Evolutionary conservation across 73 alveolate genomes (phyloP).

Genomic region (Paramecium biaurelia): DNA sequence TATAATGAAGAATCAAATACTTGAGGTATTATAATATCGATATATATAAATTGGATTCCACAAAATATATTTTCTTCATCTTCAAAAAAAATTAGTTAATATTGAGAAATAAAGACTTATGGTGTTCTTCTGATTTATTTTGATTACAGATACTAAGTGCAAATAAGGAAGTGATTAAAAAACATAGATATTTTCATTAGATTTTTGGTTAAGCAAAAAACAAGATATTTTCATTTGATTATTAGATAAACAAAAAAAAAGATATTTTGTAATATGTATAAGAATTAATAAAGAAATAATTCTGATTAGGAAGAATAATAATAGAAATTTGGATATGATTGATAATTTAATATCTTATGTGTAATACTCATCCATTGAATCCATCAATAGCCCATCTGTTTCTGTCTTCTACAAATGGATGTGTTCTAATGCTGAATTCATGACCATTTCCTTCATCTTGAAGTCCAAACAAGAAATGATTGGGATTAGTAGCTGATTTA

Average conservation of each 20-base stretch:
- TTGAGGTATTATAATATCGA: too few relatives aligned
- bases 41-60: too few relatives aligned
- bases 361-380: background rate
- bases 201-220: too few relatives aligned
- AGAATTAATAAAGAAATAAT: background rate
- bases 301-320: background rate
- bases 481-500: conserved; percentile 7
- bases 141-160: too few relatives aligned
- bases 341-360: background rate
- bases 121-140: too few relatives aligned
- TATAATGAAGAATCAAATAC: too few relatives aligned
- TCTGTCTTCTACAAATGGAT: conserved; percentile 48
- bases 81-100: too few relatives aligned
- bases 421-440: conserved; percentile 55
- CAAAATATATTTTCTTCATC: too few relatives aligned
- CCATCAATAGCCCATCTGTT: conserved; percentile 33
- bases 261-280: background rate
- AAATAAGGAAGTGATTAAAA: too few relatives aligned
- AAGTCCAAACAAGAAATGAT: background rate
- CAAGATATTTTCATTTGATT: too few relatives aligned
- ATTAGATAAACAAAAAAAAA: background rate
- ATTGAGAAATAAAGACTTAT: too few relatives aligned
- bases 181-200: too few relatives aligned
- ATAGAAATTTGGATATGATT: background rate
- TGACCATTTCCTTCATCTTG: conserved; percentile 9